Evolutionary conservation across 148 eudicot genomes (phyloP).

Genomic region (Vaccinium myrtillus): DNA sequence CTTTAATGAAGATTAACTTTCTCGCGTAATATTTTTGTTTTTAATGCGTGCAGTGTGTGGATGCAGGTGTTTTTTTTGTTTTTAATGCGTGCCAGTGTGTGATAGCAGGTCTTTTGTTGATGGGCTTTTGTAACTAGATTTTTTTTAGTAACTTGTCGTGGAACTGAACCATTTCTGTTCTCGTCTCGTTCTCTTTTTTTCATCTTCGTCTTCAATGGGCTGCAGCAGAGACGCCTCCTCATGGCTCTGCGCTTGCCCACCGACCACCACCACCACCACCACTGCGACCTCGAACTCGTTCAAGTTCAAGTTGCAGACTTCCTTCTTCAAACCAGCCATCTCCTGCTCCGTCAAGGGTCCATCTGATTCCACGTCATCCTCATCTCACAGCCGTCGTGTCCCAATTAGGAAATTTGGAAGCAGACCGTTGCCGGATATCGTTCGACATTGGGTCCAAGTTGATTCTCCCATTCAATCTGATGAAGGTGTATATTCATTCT

Average conservation of each 20-base stretch:
- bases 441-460: conserved; percentile 24
- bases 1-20: no score
- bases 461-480: neutral
- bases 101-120: no score
- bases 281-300: neutral
- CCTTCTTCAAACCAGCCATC: conserved; percentile 11
- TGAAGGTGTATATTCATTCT: neutral
- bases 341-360: conserved; percentile 24
- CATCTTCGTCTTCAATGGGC: conserved; percentile 9
- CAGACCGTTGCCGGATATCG: neutral
- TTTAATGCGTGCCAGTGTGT: no score
- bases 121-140: no score
- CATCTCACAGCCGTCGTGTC: conserved; percentile 1
- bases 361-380: conserved; percentile 15
- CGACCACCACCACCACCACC: conserved; percentile 2
- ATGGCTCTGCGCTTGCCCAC: conserved; percentile 12
- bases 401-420: neutral
- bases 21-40: no score
- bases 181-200: neutral
- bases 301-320: conserved; percentile 6
- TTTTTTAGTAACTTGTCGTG: no score
- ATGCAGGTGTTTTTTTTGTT: no score
- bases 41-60: no score
- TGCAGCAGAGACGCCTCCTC: conserved; percentile 18
- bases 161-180: neutral